Base-by-base conservation (phyloP, 2,329 filamentous ascomycete species). In the Cryphonectria nitschkei region DNA sequence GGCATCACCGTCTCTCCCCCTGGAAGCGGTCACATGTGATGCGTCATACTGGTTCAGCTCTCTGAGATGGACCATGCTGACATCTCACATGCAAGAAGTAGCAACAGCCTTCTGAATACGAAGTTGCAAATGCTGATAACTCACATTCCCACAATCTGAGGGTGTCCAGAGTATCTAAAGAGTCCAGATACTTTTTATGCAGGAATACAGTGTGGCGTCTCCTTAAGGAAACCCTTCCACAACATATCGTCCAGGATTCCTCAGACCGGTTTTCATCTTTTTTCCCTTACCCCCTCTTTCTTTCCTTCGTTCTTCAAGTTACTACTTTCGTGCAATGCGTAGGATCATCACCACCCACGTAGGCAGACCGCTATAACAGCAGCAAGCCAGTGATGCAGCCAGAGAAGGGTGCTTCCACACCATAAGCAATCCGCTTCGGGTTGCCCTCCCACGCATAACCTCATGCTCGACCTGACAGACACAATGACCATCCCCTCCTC, bases 341-440 rank as follows among this genome's bases (percentile, higher is more conserved):
- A 41, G 37, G 13, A 26, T 63, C 7, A 14, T 19, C 63, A 64
- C 56, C 41, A 62, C 60, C 56, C 41, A 62, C 60, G 58, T n/a
- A n/a, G 46, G 39, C 41, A 60, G n/a, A 16, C 37, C 5, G 29
- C 61, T 50, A 66, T 67, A 32, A 50, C 71, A 37, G 56, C 65
- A 66, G 46, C 61, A 52, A 56, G 54, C 68, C 63, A 65, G 52
- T 54, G 65, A 68, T 63, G 61, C 56, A 68, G 65, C 68, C 66
- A 68, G n/a, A 37, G 34, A 29, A 22, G 9, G 46, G 6, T 19
- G 41, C 43, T 50, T 7, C 71, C 64, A 64, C 65, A 65, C 62
- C 56, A 68, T 60, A 56, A 70, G 62, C 62, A 60, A 68, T 67
- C 64, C 37, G 22, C 54, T 62, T 50, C 1, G 61, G 61, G 61